Conservation (phyloP, 2,329 filamentous ascomycete species). For the Nemania diffusa region DNA sequence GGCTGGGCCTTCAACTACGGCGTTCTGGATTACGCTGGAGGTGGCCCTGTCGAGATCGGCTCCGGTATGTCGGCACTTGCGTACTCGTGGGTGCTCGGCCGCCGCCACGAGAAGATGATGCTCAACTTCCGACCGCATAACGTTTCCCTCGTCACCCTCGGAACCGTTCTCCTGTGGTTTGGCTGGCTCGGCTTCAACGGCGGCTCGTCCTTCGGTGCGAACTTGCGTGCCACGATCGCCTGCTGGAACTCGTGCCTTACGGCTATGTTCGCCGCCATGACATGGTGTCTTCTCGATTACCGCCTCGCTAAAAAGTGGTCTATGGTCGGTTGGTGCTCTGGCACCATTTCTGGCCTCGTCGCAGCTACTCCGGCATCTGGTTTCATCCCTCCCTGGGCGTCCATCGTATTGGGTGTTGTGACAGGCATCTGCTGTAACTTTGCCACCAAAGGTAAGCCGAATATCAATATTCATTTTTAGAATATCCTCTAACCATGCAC, state of each 20-base stretch:
- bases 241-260: slow-evolving; percentile 98
- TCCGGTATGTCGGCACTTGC: slow-evolving; percentile 93
- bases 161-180: slow-evolving; percentile 96
- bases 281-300: slow-evolving; percentile 96
- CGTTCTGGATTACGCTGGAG: slow-evolving; percentile 95
- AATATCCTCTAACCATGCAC: background rate
- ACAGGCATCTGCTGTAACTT: slow-evolving; percentile 76
- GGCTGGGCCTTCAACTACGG: slow-evolving; percentile 93
- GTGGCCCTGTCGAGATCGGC: slow-evolving; percentile 95
- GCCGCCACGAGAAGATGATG: slow-evolving; percentile 99
- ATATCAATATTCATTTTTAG: background rate
- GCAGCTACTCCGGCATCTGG: slow-evolving; percentile 76
- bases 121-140: slow-evolving; percentile 99
- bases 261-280: slow-evolving; percentile 89
- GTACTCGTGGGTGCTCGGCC: slow-evolving; percentile 94
- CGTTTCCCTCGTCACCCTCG: slow-evolving; percentile 95
- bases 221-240: slow-evolving; percentile 92
- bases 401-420: slow-evolving; percentile 72
- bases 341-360: slow-evolving; percentile 76
- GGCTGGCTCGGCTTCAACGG: slow-evolving; percentile 99
- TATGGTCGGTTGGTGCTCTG: slow-evolving; percentile 78
- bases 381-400: slow-evolving; percentile 74
- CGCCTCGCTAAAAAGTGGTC: slow-evolving; percentile 94
- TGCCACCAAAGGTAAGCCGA: slow-evolving; percentile 65
- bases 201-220: slow-evolving; percentile 91